A percentile compares a stretch with the other conserved stretches of the same genome.
Evolutionary conservation across 495 filamentous ascomycete species (phyloP).

Genomic region (Viridothelium virens): DNA sequence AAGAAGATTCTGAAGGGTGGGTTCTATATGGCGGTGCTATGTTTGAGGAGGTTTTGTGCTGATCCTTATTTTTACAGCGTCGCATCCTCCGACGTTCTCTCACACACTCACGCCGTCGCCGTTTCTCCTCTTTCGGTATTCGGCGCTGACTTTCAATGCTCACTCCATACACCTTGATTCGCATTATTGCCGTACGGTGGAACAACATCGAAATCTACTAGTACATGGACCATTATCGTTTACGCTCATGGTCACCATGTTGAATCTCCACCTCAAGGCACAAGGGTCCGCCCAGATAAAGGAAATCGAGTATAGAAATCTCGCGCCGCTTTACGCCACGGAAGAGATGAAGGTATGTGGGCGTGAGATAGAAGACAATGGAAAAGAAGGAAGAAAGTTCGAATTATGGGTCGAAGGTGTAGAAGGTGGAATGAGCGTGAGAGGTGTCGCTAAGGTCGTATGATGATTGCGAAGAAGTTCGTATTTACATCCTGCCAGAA

Average conservation of each 20-base stretch:
- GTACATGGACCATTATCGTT: conserved; percentile 84
- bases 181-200: conserved; percentile 56
- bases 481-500: background rate
- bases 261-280: conserved; percentile 45
- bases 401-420: conserved; percentile 33
- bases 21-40: conserved; percentile 17
- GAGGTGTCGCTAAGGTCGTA: conserved; percentile 21
- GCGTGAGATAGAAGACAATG: conserved; percentile 18
- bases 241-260: conserved; percentile 59
- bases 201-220: conserved; percentile 66
- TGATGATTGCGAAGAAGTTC: background rate
- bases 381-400: conserved; percentile 19
- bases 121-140: conserved; percentile 72
- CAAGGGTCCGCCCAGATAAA: conserved; percentile 24
- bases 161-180: conserved; percentile 79
- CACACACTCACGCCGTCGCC: conserved; percentile 55
- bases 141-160: conserved; percentile 76
- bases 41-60: background rate
- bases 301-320: conserved; percentile 66
- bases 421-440: conserved; percentile 29
- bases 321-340: conserved; percentile 70
- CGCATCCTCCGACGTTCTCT: conserved; percentile 7
- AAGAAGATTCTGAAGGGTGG: conserved; percentile 25
- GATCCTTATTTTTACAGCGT: background rate
- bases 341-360: conserved; percentile 44